These are phyloP conservation scores for Podosphaera fusca DNA, from an alignment of 2,329 filamentous ascomycete genomes.

Conservation along the genomic window DNA sequence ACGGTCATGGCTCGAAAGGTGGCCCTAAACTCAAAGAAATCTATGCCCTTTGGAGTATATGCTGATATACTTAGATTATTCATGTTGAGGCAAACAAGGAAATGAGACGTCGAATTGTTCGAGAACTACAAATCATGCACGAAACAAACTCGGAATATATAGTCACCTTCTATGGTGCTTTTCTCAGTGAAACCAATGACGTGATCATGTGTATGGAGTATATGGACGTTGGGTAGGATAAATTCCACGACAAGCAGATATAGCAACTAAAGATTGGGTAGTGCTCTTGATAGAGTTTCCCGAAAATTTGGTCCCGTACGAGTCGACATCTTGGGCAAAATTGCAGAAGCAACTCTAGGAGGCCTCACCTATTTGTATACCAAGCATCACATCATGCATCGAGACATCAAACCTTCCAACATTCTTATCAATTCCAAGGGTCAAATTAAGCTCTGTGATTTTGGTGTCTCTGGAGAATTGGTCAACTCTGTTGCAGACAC, in stretches of 20 bases:
- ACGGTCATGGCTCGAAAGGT: slow-evolving; percentile 98
- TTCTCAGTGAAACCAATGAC: slow-evolving; percentile 87
- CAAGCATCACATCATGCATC: slow-evolving; percentile 94
- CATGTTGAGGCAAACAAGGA: slow-evolving; percentile 96
- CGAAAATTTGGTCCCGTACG: slow-evolving; percentile 86
- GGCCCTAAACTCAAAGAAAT: slow-evolving; percentile 8
- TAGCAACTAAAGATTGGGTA: slow-evolving; percentile 19
- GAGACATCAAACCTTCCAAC: slow-evolving; percentile 96
- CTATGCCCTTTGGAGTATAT: not conserved
- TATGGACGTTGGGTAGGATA: slow-evolving; percentile 89
- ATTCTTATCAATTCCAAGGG: slow-evolving; percentile 88
- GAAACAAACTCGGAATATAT: slow-evolving; percentile 94
- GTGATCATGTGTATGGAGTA: slow-evolving; percentile 99
- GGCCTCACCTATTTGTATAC: slow-evolving; percentile 89
- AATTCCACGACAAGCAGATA: not conserved
- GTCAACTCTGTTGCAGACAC: slow-evolving; percentile 97
- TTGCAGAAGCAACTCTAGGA: slow-evolving; percentile 82
- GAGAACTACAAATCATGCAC: slow-evolving; percentile 95
- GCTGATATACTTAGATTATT: slow-evolving; percentile 42
- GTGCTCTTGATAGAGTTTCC: slow-evolving; percentile 79
- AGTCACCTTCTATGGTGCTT: slow-evolving; percentile 93
- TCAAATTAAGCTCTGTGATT: slow-evolving; percentile 92
- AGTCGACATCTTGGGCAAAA: slow-evolving; percentile 91
- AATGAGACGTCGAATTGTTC: slow-evolving; percentile 86
- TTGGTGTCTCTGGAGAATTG: slow-evolving; percentile 92